A percentile compares a stretch with the other conserved stretches of the same genome.
Conservation (phyloP, 257 asterid genomes). For the Solanum commersonii region DNA sequence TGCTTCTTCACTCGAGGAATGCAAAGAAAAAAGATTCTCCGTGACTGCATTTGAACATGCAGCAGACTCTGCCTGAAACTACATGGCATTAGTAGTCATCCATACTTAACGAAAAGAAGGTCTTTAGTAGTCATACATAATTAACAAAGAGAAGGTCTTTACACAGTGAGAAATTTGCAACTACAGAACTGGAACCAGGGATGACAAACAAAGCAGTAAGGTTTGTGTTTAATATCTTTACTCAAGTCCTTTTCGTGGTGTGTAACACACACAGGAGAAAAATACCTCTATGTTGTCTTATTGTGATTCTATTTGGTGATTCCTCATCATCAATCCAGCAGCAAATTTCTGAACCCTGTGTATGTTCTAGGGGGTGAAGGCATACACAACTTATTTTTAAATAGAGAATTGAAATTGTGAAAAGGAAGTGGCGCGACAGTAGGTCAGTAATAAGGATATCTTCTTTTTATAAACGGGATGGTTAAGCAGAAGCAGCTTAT, state of each 20-base stretch:
- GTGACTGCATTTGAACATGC: background rate
- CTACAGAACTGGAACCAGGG: background rate
- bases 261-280: background rate
- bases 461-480: slow-evolving; percentile 56
- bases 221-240: background rate
- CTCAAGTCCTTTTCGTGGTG: background rate
- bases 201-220: background rate
- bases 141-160: background rate
- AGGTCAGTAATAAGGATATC: slow-evolving; percentile 54
- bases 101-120: background rate
- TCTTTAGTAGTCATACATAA: background rate
- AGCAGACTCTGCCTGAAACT: background rate
- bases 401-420: background rate
- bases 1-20: background rate
- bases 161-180: background rate
- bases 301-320: background rate
- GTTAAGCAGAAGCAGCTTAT: slow-evolving; percentile 73
- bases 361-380: slow-evolving; percentile 53
- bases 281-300: background rate
- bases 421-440: background rate
- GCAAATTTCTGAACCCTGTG: slow-evolving; percentile 48
- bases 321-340: slow-evolving; percentile 17
- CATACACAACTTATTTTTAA: background rate
- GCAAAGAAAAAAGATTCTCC: background rate
- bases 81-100: background rate